Conservation (phyloP, 2,329 filamentous ascomycete genomes). For the Botrytis fabae region DNA sequence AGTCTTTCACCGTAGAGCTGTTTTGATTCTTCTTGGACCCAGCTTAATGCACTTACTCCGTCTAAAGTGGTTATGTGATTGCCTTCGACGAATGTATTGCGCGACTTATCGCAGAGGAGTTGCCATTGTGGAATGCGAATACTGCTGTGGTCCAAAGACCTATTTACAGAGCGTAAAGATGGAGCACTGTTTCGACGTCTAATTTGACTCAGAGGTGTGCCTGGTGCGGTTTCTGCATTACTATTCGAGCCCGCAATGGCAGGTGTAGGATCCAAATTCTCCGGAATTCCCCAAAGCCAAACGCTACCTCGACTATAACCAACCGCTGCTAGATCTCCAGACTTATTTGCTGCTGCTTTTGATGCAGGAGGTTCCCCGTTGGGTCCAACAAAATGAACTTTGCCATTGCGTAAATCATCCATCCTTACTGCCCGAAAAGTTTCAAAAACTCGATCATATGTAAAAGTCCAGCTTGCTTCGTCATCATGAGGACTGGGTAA, state of each 20-base stretch:
- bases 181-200: constrained; percentile 38
- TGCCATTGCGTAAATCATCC: constrained; percentile 72
- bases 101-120: constrained; percentile 61
- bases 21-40: constrained; percentile 60
- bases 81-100: constrained; percentile 71
- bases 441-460: constrained; percentile 74
- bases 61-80: constrained; percentile 63
- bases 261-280: constrained; percentile 65
- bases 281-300: constrained; percentile 78
- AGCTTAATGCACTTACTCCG: constrained; percentile 68
- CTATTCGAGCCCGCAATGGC: constrained; percentile 36
- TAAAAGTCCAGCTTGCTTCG: constrained; percentile 74
- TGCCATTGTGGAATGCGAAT: constrained; percentile 64
- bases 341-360: constrained; percentile 65
- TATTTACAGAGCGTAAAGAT: constrained; percentile 34
- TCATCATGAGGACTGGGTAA: constrained; percentile 50
- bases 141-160: constrained; percentile 29
- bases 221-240: constrained; percentile 39
- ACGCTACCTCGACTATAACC: constrained; percentile 69
- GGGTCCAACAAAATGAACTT: constrained; percentile 77
- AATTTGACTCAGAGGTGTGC: constrained; percentile 32
- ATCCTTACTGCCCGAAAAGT: constrained; percentile 76
- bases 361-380: constrained; percentile 62
- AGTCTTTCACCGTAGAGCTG: constrained; percentile 56
- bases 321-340: constrained; percentile 70